phyloP scores from a whole-genome alignment of 2,329 filamentous ascomycete genomes.

The Cylindrodendrum hubeiense region DNA sequence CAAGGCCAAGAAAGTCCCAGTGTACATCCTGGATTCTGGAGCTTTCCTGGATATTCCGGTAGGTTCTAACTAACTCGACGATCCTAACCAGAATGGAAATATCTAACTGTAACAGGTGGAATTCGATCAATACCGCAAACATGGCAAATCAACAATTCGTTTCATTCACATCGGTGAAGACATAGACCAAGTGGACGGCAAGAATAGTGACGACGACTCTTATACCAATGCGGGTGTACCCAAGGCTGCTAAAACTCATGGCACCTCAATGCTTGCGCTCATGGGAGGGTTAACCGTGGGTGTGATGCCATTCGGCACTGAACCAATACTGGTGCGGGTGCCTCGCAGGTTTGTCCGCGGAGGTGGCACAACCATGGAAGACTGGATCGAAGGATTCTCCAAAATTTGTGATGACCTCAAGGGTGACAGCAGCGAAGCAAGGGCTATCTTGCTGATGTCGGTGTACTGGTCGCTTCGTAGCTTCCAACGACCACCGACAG shows the following conservation, averaged over 20 bases:
- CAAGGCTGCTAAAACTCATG: background rate
- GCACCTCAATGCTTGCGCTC: background rate
- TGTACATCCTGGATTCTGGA: background rate
- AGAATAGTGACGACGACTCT: background rate
- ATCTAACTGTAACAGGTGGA: background rate
- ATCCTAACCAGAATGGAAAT: background rate
- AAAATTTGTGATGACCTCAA: background rate
- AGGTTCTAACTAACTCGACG: background rate
- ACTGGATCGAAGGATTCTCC: background rate
- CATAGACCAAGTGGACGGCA: background rate
- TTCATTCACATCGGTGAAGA: constrained; percentile 3
- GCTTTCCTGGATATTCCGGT: background rate
- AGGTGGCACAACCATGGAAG: background rate
- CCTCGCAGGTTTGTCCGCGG: background rate
- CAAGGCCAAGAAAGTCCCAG: background rate
- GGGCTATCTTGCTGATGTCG: background rate
- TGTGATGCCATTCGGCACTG: background rate
- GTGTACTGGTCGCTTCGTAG: background rate
- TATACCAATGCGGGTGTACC: background rate
- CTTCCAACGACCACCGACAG: background rate
- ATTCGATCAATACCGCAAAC: background rate
- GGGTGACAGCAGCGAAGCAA: background rate
- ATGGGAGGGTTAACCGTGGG: background rate
- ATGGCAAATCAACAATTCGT: background rate
- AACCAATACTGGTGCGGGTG: background rate